Evolutionary conservation across 2,329 filamentous ascomycete genomes (phyloP).

Genomic region (Coniochaeta hoffmannii): DNA sequence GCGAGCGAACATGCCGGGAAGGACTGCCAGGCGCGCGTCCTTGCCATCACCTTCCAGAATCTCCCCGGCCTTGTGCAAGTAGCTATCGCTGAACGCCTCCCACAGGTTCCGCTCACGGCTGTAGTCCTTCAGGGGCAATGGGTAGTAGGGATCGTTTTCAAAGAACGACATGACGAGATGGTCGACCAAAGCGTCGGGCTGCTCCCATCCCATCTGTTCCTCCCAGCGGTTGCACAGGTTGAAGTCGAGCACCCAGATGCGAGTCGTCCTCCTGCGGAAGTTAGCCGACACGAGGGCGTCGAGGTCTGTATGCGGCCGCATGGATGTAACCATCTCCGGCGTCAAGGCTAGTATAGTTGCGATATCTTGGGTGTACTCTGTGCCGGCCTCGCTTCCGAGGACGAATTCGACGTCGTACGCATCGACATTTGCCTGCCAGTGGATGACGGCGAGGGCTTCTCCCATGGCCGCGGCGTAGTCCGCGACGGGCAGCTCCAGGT

Average conservation of each 20-base stretch:
- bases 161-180: slow-evolving; percentile 8
- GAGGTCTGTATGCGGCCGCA: slow-evolving; percentile 5
- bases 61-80: slow-evolving; percentile 5
- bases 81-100: slow-evolving; percentile 6
- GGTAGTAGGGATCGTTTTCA: slow-evolving; percentile 12
- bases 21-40: background rate
- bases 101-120: slow-evolving; percentile 7
- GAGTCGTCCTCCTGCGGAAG: slow-evolving; percentile 7
- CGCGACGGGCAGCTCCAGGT: slow-evolving; percentile 14
- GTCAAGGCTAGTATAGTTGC: background rate
- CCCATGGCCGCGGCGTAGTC: slow-evolving; percentile 16
- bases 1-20: slow-evolving; percentile 7
- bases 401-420: slow-evolving; percentile 25
- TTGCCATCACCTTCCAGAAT: background rate
- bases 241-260: slow-evolving; percentile 24
- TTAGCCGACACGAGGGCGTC: slow-evolving; percentile 6
- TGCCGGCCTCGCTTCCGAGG: slow-evolving; percentile 13
- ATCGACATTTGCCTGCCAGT: slow-evolving; percentile 22
- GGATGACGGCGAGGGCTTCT: slow-evolving; percentile 20
- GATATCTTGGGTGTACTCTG: background rate
- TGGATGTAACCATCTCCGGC: slow-evolving; percentile 1
- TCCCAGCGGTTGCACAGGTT: slow-evolving; percentile 17
- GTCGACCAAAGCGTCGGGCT: slow-evolving; percentile 4
- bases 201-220: slow-evolving; percentile 5
- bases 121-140: slow-evolving; percentile 6